A percentile compares a stretch with the other conserved stretches of the same genome.
phyloP scores from a whole-genome alignment of 1,139 yeast species.

The Diutina neorugosa region DNA sequence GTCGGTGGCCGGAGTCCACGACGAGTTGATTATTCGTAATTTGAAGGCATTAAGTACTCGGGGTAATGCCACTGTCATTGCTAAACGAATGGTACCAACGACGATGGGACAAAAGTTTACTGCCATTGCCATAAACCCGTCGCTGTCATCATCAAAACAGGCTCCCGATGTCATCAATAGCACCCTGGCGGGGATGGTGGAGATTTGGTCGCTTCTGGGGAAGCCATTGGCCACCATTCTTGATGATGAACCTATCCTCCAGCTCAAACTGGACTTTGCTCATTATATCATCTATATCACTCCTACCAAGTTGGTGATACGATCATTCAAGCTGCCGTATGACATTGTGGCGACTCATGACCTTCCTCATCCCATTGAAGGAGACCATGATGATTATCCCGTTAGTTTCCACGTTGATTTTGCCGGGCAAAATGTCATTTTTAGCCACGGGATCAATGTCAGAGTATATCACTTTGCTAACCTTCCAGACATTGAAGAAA shows the following conservation, averaged over 20 bases:
- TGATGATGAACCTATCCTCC: conserved; percentile 13
- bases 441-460: conserved; percentile 16
- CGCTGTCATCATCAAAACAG: neutral
- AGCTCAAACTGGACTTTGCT: conserved; percentile 21
- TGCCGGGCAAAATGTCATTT: conserved; percentile 31
- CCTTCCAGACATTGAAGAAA: neutral
- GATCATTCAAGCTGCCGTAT: neutral
- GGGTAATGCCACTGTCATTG: neutral
- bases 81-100: neutral
- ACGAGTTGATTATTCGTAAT: neutral
- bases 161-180: neutral
- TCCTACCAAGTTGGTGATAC: neutral
- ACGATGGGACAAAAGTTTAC: neutral
- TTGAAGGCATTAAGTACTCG: neutral
- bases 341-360: neutral
- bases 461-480: conserved; percentile 16
- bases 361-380: neutral
- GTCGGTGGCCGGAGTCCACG: conserved; percentile 7
- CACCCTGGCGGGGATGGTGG: neutral
- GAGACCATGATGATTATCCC: neutral
- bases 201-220: neutral
- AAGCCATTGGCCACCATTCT: neutral
- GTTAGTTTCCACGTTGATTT: conserved; percentile 33
- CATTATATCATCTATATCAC: conserved; percentile 17
- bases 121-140: neutral